Conservation (phyloP, 2,329 filamentous ascomycete genomes). For the Fusarium bulbicola region DNA sequence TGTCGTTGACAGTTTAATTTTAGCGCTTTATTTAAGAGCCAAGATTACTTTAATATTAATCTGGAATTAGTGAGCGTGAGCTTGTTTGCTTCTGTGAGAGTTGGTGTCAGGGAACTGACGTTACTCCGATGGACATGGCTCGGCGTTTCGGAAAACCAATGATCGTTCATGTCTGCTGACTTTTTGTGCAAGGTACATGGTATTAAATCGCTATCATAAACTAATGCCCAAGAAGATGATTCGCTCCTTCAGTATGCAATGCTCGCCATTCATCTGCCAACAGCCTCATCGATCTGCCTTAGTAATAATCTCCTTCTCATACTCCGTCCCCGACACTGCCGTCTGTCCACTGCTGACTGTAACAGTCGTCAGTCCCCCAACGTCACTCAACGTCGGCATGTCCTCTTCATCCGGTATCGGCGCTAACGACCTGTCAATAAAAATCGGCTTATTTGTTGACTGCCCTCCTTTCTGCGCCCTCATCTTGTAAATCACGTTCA, state of each 20-base stretch:
- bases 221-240: neutral
- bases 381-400: neutral
- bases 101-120: neutral
- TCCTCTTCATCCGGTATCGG: neutral
- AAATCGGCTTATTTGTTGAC: neutral
- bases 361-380: neutral
- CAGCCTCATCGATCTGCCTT: neutral
- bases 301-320: neutral
- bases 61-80: neutral
- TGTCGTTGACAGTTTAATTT: slow-evolving; percentile 19
- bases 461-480: neutral
- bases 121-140: neutral
- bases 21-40: neutral
- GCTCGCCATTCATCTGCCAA: neutral
- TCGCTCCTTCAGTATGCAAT: neutral
- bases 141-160: neutral
- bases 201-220: neutral
- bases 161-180: neutral
- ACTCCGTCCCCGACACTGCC: neutral
- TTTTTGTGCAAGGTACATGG: neutral
- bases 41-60: neutral
- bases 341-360: neutral
- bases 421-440: neutral
- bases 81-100: neutral
- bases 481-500: neutral